Evolutionary conservation across 1,284 basidiomycete species (phyloP), one percentile per base, ranked within the genome.

Genomic region (Cystobasidium sp.): DNA sequence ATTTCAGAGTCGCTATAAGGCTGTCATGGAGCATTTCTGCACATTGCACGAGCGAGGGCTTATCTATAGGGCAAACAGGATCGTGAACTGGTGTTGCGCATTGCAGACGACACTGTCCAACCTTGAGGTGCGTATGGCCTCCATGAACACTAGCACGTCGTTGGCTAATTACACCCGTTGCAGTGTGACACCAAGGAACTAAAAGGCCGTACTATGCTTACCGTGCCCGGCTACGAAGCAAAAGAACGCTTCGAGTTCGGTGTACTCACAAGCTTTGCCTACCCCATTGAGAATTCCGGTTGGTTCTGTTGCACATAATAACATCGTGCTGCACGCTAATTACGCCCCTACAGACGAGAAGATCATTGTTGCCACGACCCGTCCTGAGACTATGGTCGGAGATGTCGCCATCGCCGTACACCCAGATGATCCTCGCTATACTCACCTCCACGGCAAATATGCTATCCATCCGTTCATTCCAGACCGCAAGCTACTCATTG

Each of bases 181-280:
- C 77, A 92, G 90, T 95, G 99, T 78, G 95, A 99, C 75, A 93
- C 97, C 83, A 94, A 94, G 81, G 88, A 93, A 79, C 86, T 98
- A n/a, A 88, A 87, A 9, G 96, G 96, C 0, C 89, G 91, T 73
- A 97, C 94, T 0, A 82, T 97, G 61, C 84, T 99, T 76, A 91
- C 87, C 78, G 93, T 99, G 6, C 95, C 96, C 10, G 97, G 96
- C 1, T 99, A 99, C 81, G 93, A 94, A 78, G 79, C 85, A 41
- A 97, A 96, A 81, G 96, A 99, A 82, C 91, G 90, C 80, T 94
- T 99, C 82, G 96, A 98, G 82, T 99, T 99, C 80, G 97, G 97
- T 82, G 94, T 93, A 63, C 91, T 99, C 80, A 93, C 93, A 3
- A 94, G 91, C 47, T 99, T 99, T 83, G 92, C 92, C 0, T 99